Evolutionary conservation across 2,329 filamentous ascomycete genomes (phyloP), one percentile per base, ranked within the genome.

Genomic region (Fusarium sp.): DNA sequence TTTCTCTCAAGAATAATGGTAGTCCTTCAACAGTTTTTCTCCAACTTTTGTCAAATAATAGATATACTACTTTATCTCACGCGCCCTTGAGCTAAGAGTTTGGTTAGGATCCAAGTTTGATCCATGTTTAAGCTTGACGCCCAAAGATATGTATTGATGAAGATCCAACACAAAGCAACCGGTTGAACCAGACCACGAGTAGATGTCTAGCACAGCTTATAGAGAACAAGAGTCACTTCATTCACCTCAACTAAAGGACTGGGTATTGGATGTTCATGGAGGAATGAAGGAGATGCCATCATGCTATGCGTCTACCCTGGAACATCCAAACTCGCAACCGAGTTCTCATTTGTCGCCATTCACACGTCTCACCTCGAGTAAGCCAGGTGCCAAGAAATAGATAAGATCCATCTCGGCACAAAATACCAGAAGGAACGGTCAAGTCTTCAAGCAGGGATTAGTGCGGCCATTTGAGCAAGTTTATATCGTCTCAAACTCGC

Each of bases 391-490:
- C 17, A 27, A 59, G 35, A 27, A 57, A 17, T 22, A 57, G 56
- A 38, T 59, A 59, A 59, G 22, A 27, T 59, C 22, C 22, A 27
- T 50, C 6, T 40, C 33, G 22, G 33, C 17, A 38, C 35, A 14
- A 20, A 40, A 40, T 17, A 37, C 9, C 30, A 61, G n/a, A 58
- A 56, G 30, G 20, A 35, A 40, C 61, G 30, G 38, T 30, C 4
- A 54, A 60, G 32, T n/a, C 33, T 33, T 33, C 65, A 56, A 50
- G 50, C 68, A 73, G 69, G 74, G 69, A 62, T 74, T 63, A 32
- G 50, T 83, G 83, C 81, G 83, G 75, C 71, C 74, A 80, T 84
- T 84, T 84, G 83, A 84, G 83, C 83, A 84, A 84, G 82, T 84
- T 84, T 82, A 78, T 75, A 72, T 66, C 43, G 20, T 73, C 76